Evolutionary conservation across 192 early-diverging fungal genomes (phyloP), one percentile per base, ranked within the genome.

Genomic region (Gaertneriomyces sp.): DNA sequence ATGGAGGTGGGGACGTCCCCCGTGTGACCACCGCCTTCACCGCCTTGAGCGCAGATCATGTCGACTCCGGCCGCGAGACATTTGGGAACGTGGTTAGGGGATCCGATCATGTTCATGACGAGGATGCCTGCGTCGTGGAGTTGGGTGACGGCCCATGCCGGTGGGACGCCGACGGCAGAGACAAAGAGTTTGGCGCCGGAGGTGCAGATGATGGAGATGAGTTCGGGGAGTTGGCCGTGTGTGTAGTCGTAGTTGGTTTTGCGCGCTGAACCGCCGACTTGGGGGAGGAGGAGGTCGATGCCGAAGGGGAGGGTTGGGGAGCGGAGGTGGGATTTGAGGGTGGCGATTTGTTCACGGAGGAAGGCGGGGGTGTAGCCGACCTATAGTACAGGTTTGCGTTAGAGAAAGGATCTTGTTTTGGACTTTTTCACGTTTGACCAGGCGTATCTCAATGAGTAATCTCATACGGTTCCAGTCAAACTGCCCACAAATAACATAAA

Each of bases 181-280:
- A 79, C 76, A 66, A 79, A 79, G 12, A 79, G 66, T 42, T 77
- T 79, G 25, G 69, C 70, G 45, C 69, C 64, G 19, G 61, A 60
- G 38, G 61, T 43, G 59, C 75, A 73, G 54, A 79, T 76, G 51
- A 79, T 64, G 59, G 79, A 72, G 56, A 79, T 78, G 19, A 79
- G 64, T 52, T 78, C 78, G 7, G 78, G 78, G 19, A 79, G 73
- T 38, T 76, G 46, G 8, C 77, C 77, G n/a, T 79, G 53, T 42
- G 76, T 79, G 69, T 75, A 79, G 71, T 79, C 77, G 53, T 79
- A 76, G 67, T 79, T 79, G 20, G 78, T 79, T 63, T 76, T 76
- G 17, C 78, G 57, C 17, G 78, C 78, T 45, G 55, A 74, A 4
- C 71, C 76, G 11, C 78, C 78, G 50, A 79, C 72, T 50, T 78